These are phyloP conservation scores for Clavulina sp. DNA, from an alignment of 768 basidiomycete species.

Conservation along the genomic window DNA sequence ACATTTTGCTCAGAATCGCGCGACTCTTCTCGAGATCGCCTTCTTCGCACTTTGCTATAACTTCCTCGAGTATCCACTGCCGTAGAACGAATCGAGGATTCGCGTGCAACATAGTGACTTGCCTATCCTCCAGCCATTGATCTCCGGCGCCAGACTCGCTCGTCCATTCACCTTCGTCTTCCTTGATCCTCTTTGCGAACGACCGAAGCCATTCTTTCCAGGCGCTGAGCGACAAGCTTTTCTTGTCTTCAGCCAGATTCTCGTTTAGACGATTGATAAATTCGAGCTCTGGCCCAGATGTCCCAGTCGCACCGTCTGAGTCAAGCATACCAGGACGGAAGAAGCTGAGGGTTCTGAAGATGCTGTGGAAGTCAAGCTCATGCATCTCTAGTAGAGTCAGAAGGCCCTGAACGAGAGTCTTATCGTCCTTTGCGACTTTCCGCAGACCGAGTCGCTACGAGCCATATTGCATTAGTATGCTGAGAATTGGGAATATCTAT, in stretches of 20 bases:
- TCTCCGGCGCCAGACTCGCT: slow-evolving; percentile 15
- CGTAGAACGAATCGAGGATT: slow-evolving; percentile 89
- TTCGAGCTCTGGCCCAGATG: not conserved
- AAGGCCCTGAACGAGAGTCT: slow-evolving; percentile 45
- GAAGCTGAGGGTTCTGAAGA: slow-evolving; percentile 53
- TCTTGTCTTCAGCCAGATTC: slow-evolving; percentile 18
- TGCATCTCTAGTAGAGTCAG: slow-evolving; percentile 58
- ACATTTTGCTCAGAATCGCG: not conserved
- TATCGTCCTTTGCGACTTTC: slow-evolving; percentile 36
- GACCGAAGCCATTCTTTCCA: slow-evolving; percentile 46
- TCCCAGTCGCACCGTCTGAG: slow-evolving; percentile 18
- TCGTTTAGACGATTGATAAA: not conserved
- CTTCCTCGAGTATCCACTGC: slow-evolving; percentile 93
- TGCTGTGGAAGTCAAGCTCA: slow-evolving; percentile 72
- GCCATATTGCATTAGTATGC: no score
- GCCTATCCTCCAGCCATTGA: slow-evolving; percentile 27
- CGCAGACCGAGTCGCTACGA: slow-evolving; percentile 60
- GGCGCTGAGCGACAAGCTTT: slow-evolving; percentile 26
- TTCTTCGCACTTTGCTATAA: slow-evolving; percentile 65
- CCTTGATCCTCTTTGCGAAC: slow-evolving; percentile 41
- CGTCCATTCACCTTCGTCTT: slow-evolving; percentile 33
- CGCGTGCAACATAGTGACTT: slow-evolving; percentile 32
- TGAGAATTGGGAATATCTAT: not conserved
- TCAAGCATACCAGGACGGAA: slow-evolving; percentile 33
- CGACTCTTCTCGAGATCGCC: slow-evolving; percentile 45